Conservation (phyloP, 495 filamentous ascomycete genomes). For the Penicillium egyptiacum region DNA sequence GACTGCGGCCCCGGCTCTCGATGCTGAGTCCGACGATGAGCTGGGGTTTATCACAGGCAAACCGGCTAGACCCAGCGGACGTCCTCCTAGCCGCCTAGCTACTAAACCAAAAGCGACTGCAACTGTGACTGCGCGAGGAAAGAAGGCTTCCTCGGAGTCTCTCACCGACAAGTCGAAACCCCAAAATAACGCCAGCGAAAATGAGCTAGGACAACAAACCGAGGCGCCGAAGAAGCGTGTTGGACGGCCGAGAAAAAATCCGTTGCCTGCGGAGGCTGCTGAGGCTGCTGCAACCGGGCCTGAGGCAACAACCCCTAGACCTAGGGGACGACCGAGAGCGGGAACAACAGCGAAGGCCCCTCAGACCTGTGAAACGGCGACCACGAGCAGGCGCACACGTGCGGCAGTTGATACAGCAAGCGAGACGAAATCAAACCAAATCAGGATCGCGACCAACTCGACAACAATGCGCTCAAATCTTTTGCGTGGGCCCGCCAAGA, state of each 20-base stretch:
- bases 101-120: slow-evolving; percentile 14
- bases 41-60: slow-evolving; percentile 34
- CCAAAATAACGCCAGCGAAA: slow-evolving; percentile 21
- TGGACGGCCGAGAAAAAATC: slow-evolving; percentile 36
- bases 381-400: slow-evolving; percentile 30
- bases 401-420: slow-evolving; percentile 19
- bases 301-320: slow-evolving; percentile 25
- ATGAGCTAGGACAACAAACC: slow-evolving; percentile 24
- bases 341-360: slow-evolving; percentile 22
- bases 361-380: background rate
- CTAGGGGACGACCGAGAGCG: slow-evolving; percentile 42
- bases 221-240: slow-evolving; percentile 40
- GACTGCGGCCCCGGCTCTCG: slow-evolving; percentile 17
- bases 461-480: slow-evolving; percentile 37
- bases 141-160: slow-evolving; percentile 19
- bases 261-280: slow-evolving; percentile 9
- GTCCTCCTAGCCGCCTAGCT: slow-evolving; percentile 18
- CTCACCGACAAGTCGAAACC: slow-evolving; percentile 12
- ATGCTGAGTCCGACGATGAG: slow-evolving; percentile 37
- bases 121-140: slow-evolving; percentile 18
- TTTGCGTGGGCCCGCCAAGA: slow-evolving; percentile 44
- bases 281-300: slow-evolving; percentile 17
- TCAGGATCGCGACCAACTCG: slow-evolving; percentile 36
- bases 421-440: slow-evolving; percentile 25
- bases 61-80: slow-evolving; percentile 18